Conservation (phyloP, 2,329 filamentous ascomycete genomes). For the Talaromyces sp. region DNA sequence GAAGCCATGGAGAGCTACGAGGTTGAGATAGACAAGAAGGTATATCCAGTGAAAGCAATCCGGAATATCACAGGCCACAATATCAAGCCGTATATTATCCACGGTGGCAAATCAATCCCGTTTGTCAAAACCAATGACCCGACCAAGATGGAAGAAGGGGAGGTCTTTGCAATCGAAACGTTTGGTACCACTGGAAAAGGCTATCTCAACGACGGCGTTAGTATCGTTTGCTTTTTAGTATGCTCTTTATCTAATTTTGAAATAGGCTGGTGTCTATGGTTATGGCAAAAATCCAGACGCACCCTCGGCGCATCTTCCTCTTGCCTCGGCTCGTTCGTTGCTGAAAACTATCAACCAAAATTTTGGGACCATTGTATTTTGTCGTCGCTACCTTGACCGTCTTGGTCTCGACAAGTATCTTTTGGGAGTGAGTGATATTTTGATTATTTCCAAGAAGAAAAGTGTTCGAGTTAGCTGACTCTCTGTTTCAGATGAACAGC, state of each 20-base stretch:
- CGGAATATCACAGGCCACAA: slow-evolving; percentile 52
- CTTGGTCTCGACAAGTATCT: slow-evolving; percentile 57
- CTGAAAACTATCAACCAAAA: slow-evolving; percentile 57
- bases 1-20: slow-evolving; percentile 61
- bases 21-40: slow-evolving; percentile 49
- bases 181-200: slow-evolving; percentile 53
- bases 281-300: slow-evolving; percentile 43
- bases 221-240: slow-evolving; percentile 10
- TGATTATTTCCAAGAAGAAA: slow-evolving; percentile 13
- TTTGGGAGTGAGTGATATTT: slow-evolving; percentile 43
- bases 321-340: slow-evolving; percentile 52
- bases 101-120: slow-evolving; percentile 52
- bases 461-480: background rate
- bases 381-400: slow-evolving; percentile 58
- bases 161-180: slow-evolving; percentile 55
- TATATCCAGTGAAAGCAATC: slow-evolving; percentile 51
- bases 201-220: slow-evolving; percentile 43
- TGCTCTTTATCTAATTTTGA: slow-evolving; percentile 11
- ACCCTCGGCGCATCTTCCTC: slow-evolving; percentile 32
- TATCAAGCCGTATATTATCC: slow-evolving; percentile 50
- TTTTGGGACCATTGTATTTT: slow-evolving; percentile 59
- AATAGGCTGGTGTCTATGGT: slow-evolving; percentile 47
- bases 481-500: slow-evolving; percentile 47
- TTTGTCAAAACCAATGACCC: slow-evolving; percentile 48
- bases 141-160: slow-evolving; percentile 55